Percentiles rank a stretch among this genome's conserved stretches.
phyloP scores from a whole-genome alignment of 805 yeast genomes.

The Kuraishia hungarica region DNA sequence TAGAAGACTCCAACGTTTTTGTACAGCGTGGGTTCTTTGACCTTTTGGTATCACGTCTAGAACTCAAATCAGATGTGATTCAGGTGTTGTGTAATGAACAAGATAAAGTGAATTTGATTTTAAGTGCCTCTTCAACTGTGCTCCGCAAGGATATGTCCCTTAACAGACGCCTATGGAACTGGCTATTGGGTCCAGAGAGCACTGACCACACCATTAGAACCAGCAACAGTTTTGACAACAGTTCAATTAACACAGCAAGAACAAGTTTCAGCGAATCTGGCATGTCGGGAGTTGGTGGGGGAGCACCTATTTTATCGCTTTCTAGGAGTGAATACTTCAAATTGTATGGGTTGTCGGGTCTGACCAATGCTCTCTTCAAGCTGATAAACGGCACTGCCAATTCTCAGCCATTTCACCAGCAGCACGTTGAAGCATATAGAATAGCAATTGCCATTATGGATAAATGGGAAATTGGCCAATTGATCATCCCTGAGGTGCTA shows the following conservation, averaged over 20 bases:
- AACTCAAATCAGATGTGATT: slow-evolving; percentile 52
- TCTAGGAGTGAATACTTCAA: slow-evolving; percentile 49
- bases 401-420: slow-evolving; percentile 16
- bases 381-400: slow-evolving; percentile 27
- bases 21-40: slow-evolving; percentile 89
- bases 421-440: slow-evolving; percentile 43
- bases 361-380: slow-evolving; percentile 45
- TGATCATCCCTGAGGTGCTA: slow-evolving; percentile 62
- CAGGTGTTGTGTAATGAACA: slow-evolving; percentile 34
- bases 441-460: slow-evolving; percentile 76
- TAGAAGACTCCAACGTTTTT: slow-evolving; percentile 57
- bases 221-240: background rate
- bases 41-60: slow-evolving; percentile 57
- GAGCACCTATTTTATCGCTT: slow-evolving; percentile 4
- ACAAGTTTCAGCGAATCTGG: background rate
- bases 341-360: slow-evolving; percentile 40
- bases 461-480: slow-evolving; percentile 87
- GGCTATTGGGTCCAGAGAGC: slow-evolving; percentile 78
- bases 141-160: slow-evolving; percentile 87
- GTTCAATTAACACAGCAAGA: background rate
- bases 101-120: slow-evolving; percentile 51
- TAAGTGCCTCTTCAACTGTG: slow-evolving; percentile 60
- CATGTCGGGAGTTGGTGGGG: background rate
- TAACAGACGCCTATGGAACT: slow-evolving; percentile 87
- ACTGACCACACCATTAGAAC: background rate